Evolutionary conservation across 768 basidiomycete genomes (phyloP).

Genomic region (Collybia sordida): DNA sequence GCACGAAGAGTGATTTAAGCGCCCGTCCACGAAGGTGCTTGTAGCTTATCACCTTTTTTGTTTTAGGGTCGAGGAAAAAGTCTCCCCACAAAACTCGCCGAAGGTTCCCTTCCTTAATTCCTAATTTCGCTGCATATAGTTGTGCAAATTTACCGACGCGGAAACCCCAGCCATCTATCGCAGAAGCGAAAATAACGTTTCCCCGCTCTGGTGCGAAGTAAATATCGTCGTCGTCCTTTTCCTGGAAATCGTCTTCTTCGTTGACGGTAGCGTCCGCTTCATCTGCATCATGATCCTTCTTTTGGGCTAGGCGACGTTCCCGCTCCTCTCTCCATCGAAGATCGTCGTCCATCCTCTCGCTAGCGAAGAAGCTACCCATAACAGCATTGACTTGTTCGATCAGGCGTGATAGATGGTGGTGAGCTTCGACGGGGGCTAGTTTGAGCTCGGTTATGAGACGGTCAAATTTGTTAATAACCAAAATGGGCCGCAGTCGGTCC

Average conservation of each 20-base stretch:
- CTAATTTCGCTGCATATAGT: conserved; percentile 86
- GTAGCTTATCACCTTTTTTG: conserved; percentile 87
- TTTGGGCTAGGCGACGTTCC: conserved; percentile 74
- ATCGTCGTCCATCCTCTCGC: conserved; percentile 97
- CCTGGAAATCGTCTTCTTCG: conserved; percentile 74
- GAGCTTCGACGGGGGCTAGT: conserved; percentile 86
- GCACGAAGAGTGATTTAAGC: conserved; percentile 94
- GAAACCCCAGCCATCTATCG: conserved; percentile 98
- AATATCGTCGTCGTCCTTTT: conserved; percentile 96
- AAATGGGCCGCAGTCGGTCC: conserved; percentile 83
- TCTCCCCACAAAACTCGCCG: conserved; percentile 94
- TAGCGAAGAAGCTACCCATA: conserved; percentile 95
- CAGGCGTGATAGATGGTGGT: conserved; percentile 89
- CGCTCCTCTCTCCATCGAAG: conserved; percentile 91
- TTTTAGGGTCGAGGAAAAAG: conserved; percentile 95
- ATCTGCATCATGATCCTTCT: conserved; percentile 69
- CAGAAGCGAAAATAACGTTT: conserved; percentile 95
- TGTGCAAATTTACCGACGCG: conserved; percentile 91
- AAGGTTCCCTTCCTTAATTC: conserved; percentile 85
- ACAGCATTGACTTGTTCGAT: conserved; percentile 98
- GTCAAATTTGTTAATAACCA: conserved; percentile 97
- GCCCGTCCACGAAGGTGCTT: conserved; percentile 86
- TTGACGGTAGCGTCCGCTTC: conserved; percentile 61
- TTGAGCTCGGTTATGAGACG: conserved; percentile 92
- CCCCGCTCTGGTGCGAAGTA: conserved; percentile 96